Base-by-base conservation (phyloP, 768 basidiomycete species). In the Tephrocybe sp. region DNA sequence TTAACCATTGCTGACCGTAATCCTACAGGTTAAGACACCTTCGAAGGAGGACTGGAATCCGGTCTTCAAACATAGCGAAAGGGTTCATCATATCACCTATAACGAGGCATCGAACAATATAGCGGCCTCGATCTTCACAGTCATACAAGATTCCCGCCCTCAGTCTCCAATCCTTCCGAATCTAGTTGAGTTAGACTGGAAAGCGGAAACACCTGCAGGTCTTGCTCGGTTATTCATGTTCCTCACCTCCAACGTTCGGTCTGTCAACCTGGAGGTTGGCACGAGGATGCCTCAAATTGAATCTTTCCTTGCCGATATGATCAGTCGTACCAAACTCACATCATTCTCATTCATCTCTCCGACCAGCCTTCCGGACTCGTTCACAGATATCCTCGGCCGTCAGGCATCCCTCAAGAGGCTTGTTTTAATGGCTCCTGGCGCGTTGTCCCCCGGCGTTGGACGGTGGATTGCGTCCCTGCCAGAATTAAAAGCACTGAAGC, bases 121-220 rank as follows among this genome's bases (percentile, higher is more conserved):
- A 51, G 75, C 83, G 3, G 69, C 82, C 34, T 76, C 83, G 54
- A 75, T 89, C 56, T 88, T 90, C 64, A 68, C 84, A 23, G 75
- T 83, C 54, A 70, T 91, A 50, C 80, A 83, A 52, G 83, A 87
- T 57, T 72, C 74, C 59, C 78, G 81, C 35, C 87, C 88, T 7
- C 72, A 72, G 43, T 69, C 76, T 52, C 83, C 80, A 62, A 78
- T 91, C 38, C 76, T 91, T 46, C 88, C 89, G 30, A 75, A 82
- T 65, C 77, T 91, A 51, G 77, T 77, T 52, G 77, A 84, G 48
- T 72, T 91, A 58, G 77, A 78, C 38, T 90, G 89, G 89, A 84
- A 80, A 58, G 84, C 77, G 33, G 85, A 85, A 58, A 84, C 82
- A 5, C 63, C 82, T 19, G 77, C 78, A 30, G 85, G 82, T 46